Conservation (phyloP, 495 filamentous ascomycete species). For the Peziza echinospora region DNA sequence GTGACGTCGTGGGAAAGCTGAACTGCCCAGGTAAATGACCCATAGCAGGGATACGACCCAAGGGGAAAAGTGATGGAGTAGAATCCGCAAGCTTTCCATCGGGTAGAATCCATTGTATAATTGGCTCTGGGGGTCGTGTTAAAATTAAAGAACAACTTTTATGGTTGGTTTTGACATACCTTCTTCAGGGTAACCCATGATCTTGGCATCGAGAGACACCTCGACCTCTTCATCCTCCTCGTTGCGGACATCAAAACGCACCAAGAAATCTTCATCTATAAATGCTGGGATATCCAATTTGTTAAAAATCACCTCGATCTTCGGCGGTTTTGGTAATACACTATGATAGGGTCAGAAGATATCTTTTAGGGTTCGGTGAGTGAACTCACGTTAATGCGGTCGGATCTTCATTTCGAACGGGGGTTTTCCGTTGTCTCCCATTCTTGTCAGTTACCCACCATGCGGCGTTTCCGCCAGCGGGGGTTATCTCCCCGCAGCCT, state of each 20-base stretch:
- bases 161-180: slow-evolving; percentile 4
- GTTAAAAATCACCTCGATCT: slow-evolving; percentile 50
- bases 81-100: slow-evolving; percentile 2
- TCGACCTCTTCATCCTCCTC: slow-evolving; percentile 63
- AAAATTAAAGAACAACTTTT: slow-evolving; percentile 5
- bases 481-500: background rate
- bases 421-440: slow-evolving; percentile 21
- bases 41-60: slow-evolving; percentile 28
- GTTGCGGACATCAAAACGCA: slow-evolving; percentile 54
- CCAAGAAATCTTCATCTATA: slow-evolving; percentile 47
- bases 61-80: slow-evolving; percentile 12
- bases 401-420: slow-evolving; percentile 27
- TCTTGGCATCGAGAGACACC: slow-evolving; percentile 40
- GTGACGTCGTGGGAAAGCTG: slow-evolving; percentile 27
- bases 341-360: slow-evolving; percentile 26
- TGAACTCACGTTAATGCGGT: background rate
- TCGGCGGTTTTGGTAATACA: slow-evolving; percentile 75
- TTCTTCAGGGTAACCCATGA: slow-evolving; percentile 32
- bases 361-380: background rate
- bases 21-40: slow-evolving; percentile 24
- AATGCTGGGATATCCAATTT: slow-evolving; percentile 48
- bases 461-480: slow-evolving; percentile 4
- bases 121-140: slow-evolving; percentile 14
- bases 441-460: slow-evolving; percentile 10
- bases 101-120: slow-evolving; percentile 10